Base-by-base conservation (phyloP, 192 early-diverging fungal genomes). In the Geranomyces variabilis region DNA sequence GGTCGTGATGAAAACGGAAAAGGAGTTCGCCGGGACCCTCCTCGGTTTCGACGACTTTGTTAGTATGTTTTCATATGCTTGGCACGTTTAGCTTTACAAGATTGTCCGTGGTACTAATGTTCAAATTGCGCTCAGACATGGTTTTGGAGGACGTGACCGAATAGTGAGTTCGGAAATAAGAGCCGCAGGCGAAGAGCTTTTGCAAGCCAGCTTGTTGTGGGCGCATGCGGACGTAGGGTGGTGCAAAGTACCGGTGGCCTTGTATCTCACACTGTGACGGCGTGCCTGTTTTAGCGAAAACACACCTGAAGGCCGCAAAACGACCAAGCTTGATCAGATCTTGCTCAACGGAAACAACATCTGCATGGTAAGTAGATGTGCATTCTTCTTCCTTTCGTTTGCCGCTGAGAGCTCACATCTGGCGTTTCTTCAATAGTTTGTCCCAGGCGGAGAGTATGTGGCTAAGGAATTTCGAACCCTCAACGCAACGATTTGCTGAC, bases 31-130 rank as follows among this genome's bases (percentile, higher is more conserved):
- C 21, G 97, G 97, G 10, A 96, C 93, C 19, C 84, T 99, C 65
- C 83, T 95, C 3, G 94, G 94, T n/a, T 99, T 99, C 80, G 97
- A 99, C 75, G 97, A 99, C 80, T 99, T 89, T 84, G 96, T 97
- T 71, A 98, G 86, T 90, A 81, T 74, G 83, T 84, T 57, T 45
- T 41, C 36, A 41, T 41, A 60, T 26, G 24, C 58, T 60, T 12
- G 14, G 10, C 58, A 31, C 31, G 58, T 33, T 29, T 60, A 60
- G 3, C 58, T 60, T 22, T 57, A 47, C 46, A 12, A 14, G 12
- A 14, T 47, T 19, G 19, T 47, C 46, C 12, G 12, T 14, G 46
- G 12, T 19, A 47, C 46, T 57, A 12, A 57, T 22, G 56, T 10
- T 10, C 12, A 9, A 21, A 21, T 12, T 53, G 44, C 36, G 36